These are phyloP conservation scores for Starmera amethionina DNA, from an alignment of 805 yeast species.

Conservation along the genomic window DNA sequence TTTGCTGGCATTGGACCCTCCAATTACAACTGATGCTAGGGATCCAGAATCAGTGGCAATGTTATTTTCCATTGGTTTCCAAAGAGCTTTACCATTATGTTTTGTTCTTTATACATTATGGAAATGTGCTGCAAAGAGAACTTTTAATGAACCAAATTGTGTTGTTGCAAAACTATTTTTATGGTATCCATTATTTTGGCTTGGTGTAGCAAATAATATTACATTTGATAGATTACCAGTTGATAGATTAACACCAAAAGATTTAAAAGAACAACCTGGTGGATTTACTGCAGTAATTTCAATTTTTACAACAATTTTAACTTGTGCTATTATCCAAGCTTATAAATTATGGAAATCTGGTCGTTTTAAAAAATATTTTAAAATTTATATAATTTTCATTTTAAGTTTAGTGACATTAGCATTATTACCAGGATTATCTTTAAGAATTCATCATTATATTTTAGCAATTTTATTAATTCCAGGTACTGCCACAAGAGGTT, in stretches of 20 bases:
- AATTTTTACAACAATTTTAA: slow-evolving; percentile 35
- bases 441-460: slow-evolving; percentile 77
- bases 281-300: slow-evolving; percentile 53
- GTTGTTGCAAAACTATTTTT: slow-evolving; percentile 25
- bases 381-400: slow-evolving; percentile 39
- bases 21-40: slow-evolving; percentile 44
- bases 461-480: slow-evolving; percentile 71
- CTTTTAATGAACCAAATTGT: slow-evolving; percentile 32
- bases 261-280: slow-evolving; percentile 68
- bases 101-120: slow-evolving; percentile 67
- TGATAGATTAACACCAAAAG: slow-evolving; percentile 68
- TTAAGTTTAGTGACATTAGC: slow-evolving; percentile 35
- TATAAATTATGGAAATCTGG: slow-evolving; percentile 74
- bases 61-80: slow-evolving; percentile 60
- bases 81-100: slow-evolving; percentile 64
- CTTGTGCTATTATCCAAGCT: slow-evolving; percentile 65
- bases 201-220: slow-evolving; percentile 75
- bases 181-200: slow-evolving; percentile 81
- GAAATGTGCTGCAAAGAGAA: slow-evolving; percentile 41
- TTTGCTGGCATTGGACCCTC: slow-evolving; percentile 70
- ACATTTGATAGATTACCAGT: slow-evolving; percentile 86
- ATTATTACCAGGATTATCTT: slow-evolving; percentile 52
- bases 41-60: slow-evolving; percentile 45
- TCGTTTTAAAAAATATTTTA: slow-evolving; percentile 47
- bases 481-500: slow-evolving; percentile 71